Base-by-base conservation (phyloP, 2,329 filamentous ascomycete genomes). In the Eutypella sp. region DNA sequence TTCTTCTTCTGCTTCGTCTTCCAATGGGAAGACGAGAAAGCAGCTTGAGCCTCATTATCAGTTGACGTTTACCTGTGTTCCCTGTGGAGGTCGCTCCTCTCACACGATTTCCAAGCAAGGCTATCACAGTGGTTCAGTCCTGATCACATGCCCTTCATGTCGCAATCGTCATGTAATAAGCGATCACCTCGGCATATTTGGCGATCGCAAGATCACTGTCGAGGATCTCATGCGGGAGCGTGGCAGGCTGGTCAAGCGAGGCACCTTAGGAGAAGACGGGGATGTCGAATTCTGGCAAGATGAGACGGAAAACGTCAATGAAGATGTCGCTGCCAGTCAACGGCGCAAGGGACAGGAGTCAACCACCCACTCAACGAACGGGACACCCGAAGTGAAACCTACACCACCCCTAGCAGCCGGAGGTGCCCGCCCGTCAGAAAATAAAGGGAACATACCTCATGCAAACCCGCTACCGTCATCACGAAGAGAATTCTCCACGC, bases 251-350 rank as follows among this genome's bases (percentile, higher is more conserved):
- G 77, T 92, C 48, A 87, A 85, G 72, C 80, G 80, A 49, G 86
- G 88, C 16, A 80, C 78, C 23, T 62, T 91, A 25, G 81, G 85
- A 42, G 79, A 82, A 54, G 84, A 91, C 54, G 89, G 89, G n/a
- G 87, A 96, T 62, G 71, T 96, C 40, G 92, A 97, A 65, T 93
- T 96, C 56, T 96, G 90, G 85, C 85, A 87, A 24, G 88, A 95
- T 53, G 81, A 83, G 15, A 68, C 70, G 3, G 64, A 67, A n/a
- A 71, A 62, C 4, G 27, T 47, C 22, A 47, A 41, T 19, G 40
- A 42, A 9, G 34, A 27, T 16, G 42, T 15, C n/a, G 34, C 44
- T 5, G 42, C 41, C 15, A 42, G 37, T 5, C 41, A 7, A n/a
- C 40, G 31, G 29, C 49, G 45, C 19, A 45, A 51, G 15, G 41